Evolutionary conservation across 2,329 filamentous ascomycete genomes (phyloP).

Genomic region (Aureobasidium mangrovei): DNA sequence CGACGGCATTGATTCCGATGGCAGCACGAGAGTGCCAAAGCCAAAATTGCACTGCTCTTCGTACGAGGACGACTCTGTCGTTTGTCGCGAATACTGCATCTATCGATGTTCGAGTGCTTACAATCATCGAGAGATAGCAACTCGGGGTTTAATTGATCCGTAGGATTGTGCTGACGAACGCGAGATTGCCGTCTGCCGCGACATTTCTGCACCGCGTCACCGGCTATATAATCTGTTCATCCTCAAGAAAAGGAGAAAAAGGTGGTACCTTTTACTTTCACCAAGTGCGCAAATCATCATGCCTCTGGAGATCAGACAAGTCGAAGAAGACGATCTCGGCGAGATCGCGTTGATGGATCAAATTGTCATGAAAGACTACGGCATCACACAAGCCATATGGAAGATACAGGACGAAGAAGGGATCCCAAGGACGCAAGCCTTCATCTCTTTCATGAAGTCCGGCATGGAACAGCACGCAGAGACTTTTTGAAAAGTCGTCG

Average conservation of each 20-base stretch:
- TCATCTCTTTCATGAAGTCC: neutral
- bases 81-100: too few species aligned
- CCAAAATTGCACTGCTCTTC: neutral
- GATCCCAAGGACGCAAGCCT: neutral
- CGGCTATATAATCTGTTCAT: too few species aligned
- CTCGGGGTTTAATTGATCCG: too few species aligned
- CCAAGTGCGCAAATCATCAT: constrained; percentile 13
- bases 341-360: constrained; percentile 20
- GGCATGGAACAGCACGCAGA: constrained; percentile 3
- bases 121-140: too few species aligned
- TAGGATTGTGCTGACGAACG: too few species aligned
- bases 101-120: too few species aligned
- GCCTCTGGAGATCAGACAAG: constrained; percentile 19
- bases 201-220: too few species aligned
- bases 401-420: neutral
- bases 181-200: too few species aligned
- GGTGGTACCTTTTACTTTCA: neutral
- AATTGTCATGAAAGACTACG: constrained; percentile 17
- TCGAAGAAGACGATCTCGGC: constrained; percentile 19
- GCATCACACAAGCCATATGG: constrained; percentile 17
- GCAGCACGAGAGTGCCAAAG: neutral
- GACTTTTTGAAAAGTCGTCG: constrained; percentile 20
- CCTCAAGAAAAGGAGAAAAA: too few species aligned
- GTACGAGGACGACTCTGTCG: neutral
- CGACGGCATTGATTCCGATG: neutral